Percentiles rank a stretch among this genome's conserved stretches.
These are phyloP conservation scores for Arctium minus DNA, from an alignment of 129 eudicot genomes.

Conservation along the genomic window DNA sequence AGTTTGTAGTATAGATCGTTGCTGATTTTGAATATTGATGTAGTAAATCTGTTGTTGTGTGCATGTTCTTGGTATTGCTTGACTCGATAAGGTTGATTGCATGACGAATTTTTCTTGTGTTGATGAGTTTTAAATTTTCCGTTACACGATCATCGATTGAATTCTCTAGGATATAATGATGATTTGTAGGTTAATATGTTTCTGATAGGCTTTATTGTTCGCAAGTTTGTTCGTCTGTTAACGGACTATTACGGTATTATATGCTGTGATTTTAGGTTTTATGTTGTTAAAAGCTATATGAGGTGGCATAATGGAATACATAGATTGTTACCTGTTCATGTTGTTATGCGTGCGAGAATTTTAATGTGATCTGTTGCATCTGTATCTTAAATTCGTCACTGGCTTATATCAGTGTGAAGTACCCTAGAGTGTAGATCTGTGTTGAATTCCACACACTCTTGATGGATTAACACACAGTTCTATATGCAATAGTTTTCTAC, in stretches of 20 bases:
- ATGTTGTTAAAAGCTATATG: background rate
- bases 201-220: background rate
- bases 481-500: background rate
- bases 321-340: background rate
- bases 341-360: background rate
- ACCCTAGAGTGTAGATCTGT: background rate
- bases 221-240: background rate
- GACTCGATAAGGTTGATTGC: constrained; percentile 5
- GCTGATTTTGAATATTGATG: background rate
- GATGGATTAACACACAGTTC: background rate
- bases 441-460: background rate
- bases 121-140: background rate
- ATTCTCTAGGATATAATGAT: background rate
- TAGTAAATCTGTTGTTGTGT: background rate
- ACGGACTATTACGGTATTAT: background rate
- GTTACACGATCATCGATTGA: background rate
- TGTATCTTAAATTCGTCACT: background rate
- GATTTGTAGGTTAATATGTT: background rate
- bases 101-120: background rate
- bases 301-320: background rate
- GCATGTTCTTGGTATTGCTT: background rate
- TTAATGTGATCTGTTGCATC: background rate
- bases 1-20: background rate
- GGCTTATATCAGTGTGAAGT: background rate
- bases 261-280: background rate